Evolutionary conservation across 306 rosid species (phyloP), one percentile per base, ranked within the genome.

Genomic region (Pachyrhizus erosus): DNA sequence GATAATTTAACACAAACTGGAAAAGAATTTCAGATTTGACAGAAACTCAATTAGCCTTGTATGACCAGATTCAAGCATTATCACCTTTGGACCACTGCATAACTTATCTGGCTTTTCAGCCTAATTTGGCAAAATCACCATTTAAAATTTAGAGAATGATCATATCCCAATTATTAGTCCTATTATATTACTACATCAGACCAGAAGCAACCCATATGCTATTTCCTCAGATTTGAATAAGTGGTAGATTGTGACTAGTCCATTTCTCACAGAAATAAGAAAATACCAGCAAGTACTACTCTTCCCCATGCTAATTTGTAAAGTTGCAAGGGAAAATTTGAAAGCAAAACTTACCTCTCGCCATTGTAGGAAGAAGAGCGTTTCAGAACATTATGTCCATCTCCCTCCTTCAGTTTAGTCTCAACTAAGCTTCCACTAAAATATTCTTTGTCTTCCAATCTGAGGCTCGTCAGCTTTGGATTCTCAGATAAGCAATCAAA

Each of bases 361-460:
- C 91, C 92, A 68, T 89, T 93, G 89, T 84, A 92, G 58, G 99
- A 96, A 51, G 98, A 96, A 57, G 99, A 96, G 40, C 99, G 94
- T 82, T 93, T 96, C 72, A 96, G 89, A 88, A 84, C 72, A 79
- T 87, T 52, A 61, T 49, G 78, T 66, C 91, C 91, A 67, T 80
- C 91, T 71, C 73, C 89, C 58, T 87, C 92, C 82, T 93, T 91
- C 27, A 88, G 88, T 84, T 93, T 92, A 43, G 93, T 90, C 92
- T 96, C 98, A 43, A 92, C 84, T 82, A 93, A 86, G 91, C 97
- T 96, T 82, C 99, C 99, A 78, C 99, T 96, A 80, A 93, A 96
- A 80, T 91, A 93, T 84, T 96, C 99, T 88, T 91, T 96, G 90
- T 93, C 97, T 82, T 96, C 99, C 86, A 89, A 82, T 76, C 97